Percentiles rank a stretch among this genome's conserved stretches.
phyloP scores from a whole-genome alignment of 495 filamentous ascomycete species.

The Collariella sp. region DNA sequence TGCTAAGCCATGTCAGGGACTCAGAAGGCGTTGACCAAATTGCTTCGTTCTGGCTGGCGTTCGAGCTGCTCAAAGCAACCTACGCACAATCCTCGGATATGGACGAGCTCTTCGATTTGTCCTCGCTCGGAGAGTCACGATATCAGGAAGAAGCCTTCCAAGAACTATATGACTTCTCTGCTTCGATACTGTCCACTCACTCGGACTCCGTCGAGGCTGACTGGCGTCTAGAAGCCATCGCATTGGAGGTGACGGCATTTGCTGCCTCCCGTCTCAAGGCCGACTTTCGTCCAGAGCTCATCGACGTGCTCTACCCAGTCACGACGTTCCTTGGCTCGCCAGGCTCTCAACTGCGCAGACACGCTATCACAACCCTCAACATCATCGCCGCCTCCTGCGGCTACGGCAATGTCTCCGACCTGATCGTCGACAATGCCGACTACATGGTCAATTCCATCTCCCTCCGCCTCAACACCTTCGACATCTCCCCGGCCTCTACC shows the following conservation, averaged over 20 bases:
- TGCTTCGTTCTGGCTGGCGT: slow-evolving; percentile 74
- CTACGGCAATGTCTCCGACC: slow-evolving; percentile 62
- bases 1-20: slow-evolving; percentile 51
- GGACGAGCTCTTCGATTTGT: slow-evolving; percentile 58
- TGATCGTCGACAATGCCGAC: slow-evolving; percentile 89
- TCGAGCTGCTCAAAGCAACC: slow-evolving; percentile 56
- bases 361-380: slow-evolving; percentile 79
- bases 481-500: slow-evolving; percentile 83
- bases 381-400: slow-evolving; percentile 65
- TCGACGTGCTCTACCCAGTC: slow-evolving; percentile 86
- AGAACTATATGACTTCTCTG: slow-evolving; percentile 71
- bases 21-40: slow-evolving; percentile 48
- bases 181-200: slow-evolving; percentile 51
- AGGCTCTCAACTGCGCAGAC: slow-evolving; percentile 58
- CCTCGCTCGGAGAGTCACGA: slow-evolving; percentile 31
- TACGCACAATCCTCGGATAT: slow-evolving; percentile 42
- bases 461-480: slow-evolving; percentile 80
- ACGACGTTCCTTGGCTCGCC: slow-evolving; percentile 75
- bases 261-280: slow-evolving; percentile 56
- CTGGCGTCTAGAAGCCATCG: slow-evolving; percentile 63
- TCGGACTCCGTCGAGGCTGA: slow-evolving; percentile 45
- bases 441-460: slow-evolving; percentile 93
- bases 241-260: slow-evolving; percentile 65
- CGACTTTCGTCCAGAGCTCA: slow-evolving; percentile 74
- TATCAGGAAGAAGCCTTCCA: slow-evolving; percentile 53